Evolutionary conservation across 768 basidiomycete genomes (phyloP), one percentile per base, ranked within the genome.

Genomic region (Cystofilobasidium ferigula): DNA sequence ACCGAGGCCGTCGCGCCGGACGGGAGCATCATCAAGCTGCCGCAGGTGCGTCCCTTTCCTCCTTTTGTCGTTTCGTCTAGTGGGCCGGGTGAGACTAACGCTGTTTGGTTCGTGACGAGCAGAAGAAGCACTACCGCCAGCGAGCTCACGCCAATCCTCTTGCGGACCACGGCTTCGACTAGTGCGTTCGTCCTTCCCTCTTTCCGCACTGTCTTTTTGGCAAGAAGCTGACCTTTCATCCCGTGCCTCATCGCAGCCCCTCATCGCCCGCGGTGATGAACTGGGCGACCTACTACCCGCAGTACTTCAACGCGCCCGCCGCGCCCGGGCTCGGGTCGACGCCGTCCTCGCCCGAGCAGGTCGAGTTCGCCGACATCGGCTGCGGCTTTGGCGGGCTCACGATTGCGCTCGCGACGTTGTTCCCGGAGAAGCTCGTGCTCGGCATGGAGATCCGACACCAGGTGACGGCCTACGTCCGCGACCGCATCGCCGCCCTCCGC

Each of bases 381-480:
- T 99, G 95, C 75, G 95, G 95, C 48, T 99, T 98, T 72, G 95
- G 95, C 18, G 95, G 95, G 20, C 82, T 99, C 45, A 79, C 94
- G 67, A 87, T 93, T 70, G 78, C 87, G 5, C 83, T 99, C 20
- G 89, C 92, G 0, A 91, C 92, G 8, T 78, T 89, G 42, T 95
- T 87, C 73, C 95, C 95, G 9, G 85, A 94, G 69, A 88, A 84
- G 0, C 81, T 95, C 61, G 94, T 99, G 83, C 84, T 99, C 34
- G 95, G 94, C 30, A 85, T 99, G 83, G 95, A 99, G 79, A 98
- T 99, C 71, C 86, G 95, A 62, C 86, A 89, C 5, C 88, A 94
- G 72, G 95, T 99, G 63, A 90, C 93, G 0, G 87, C 93, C 74
- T 99, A 95, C 75, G 95, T 99, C 51, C 81, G 86, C 69, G 94